Percentiles rank a stretch among this genome's conserved stretches.
These are phyloP conservation scores for Hypoxylon sp. DNA, from an alignment of 2,329 filamentous ascomycete species.

Conservation along the genomic window DNA sequence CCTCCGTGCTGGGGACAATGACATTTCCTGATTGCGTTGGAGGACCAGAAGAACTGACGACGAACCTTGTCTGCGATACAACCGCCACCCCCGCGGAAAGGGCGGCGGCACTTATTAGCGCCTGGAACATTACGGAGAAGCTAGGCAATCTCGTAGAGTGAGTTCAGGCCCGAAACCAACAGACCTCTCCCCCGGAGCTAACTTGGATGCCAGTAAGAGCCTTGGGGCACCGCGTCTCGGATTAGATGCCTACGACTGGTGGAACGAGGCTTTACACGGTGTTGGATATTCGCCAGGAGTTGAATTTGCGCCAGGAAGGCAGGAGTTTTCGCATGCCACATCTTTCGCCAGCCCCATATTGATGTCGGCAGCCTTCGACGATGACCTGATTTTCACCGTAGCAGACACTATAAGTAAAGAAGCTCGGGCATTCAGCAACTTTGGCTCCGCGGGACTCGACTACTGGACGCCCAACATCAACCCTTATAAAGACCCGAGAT, in stretches of 20 bases:
- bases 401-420: slow-evolving; percentile 44
- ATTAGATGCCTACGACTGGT: slow-evolving; percentile 66
- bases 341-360: slow-evolving; percentile 46
- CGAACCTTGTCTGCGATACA: slow-evolving; percentile 46
- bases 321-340: slow-evolving; percentile 44
- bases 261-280: slow-evolving; percentile 70
- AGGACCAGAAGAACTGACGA: slow-evolving; percentile 43
- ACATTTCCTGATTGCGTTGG: slow-evolving; percentile 46
- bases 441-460: slow-evolving; percentile 41
- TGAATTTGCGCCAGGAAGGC: slow-evolving; percentile 33
- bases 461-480: slow-evolving; percentile 45
- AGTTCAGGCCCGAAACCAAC: slow-evolving; percentile 6
- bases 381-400: slow-evolving; percentile 41
- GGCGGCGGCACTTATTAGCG: slow-evolving; percentile 44
- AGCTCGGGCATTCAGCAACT: slow-evolving; percentile 46
- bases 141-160: slow-evolving; percentile 46
- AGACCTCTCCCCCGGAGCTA: slow-evolving; percentile 6
- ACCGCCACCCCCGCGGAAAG: slow-evolving; percentile 42
- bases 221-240: slow-evolving; percentile 63
- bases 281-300: slow-evolving; percentile 61
- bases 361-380: slow-evolving; percentile 46
- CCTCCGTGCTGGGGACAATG: slow-evolving; percentile 26
- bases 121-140: slow-evolving; percentile 47
- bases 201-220: slow-evolving; percentile 41
- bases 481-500: slow-evolving; percentile 41